Evolutionary conservation across 306 rosid genomes (phyloP), one percentile per base, ranked within the genome.

Genomic region (Castanea crenata): DNA sequence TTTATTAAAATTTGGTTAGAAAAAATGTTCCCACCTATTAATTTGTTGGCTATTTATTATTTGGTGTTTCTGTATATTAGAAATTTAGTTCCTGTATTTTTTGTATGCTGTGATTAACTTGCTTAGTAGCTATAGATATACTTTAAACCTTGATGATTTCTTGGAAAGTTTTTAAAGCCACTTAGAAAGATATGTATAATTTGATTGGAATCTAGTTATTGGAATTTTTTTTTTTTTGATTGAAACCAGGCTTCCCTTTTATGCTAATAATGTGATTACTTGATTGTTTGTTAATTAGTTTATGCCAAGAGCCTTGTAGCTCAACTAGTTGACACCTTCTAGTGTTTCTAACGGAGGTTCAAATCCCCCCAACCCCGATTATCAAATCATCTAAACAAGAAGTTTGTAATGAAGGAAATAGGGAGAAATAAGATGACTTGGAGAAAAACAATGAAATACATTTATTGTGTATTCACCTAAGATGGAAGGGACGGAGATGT

Each of bases 201-300:
- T 31, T 64, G 70, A 16, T 67, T 67, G 72, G 72, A 67, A 67
- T 49, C 13, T 41, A 41, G 46, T 41, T 41, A 41, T 23, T 1
- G 23, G 23, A 21, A 21, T 21, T 21, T 21, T 21, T 21, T 21
- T 21, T 21, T 21, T 21, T 21, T 31, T 64, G 46, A 64, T 67
- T 67, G 72, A 49, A 67, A 67, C 72, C 1, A 19, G 72, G 72
- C 72, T 64, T 64, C 71, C 8, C 71, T 65, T 65, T 6, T 65
- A 65, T 32, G 32, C 14, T 34, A 27, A 61, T 12, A 49, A 49
- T 7, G 18, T 67, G 12, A 19, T 67, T 49, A 51, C 23, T 31
- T 18, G 21, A 34, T 32, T 5, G 25, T 34, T 65, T 13, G 35
- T 65, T 18, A 16, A 34, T 18, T 65, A 32, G 49, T 18, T 14